These are phyloP conservation scores for Metroxylon sagu DNA, from an alignment of 176 grass and related monocot species.

Conservation along the genomic window DNA sequence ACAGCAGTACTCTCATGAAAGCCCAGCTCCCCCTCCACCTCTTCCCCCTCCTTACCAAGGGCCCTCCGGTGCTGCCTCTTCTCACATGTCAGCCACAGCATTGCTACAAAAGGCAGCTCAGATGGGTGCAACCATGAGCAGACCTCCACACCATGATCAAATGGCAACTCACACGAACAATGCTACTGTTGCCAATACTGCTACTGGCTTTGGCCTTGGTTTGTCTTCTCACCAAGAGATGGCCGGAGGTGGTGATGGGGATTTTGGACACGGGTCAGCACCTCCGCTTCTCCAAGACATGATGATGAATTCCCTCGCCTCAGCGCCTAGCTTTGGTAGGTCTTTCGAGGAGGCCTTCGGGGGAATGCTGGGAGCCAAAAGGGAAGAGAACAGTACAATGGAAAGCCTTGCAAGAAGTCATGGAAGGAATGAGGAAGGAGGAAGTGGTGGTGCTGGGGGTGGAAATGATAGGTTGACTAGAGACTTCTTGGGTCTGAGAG, in stretches of 20 bases:
- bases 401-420: conserved; percentile 12
- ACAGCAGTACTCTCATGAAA: conserved; percentile 31
- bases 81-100: conserved; percentile 98
- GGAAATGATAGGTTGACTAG: conserved; percentile 52
- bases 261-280: conserved; percentile 10
- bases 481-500: conserved; percentile 80
- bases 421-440: conserved; percentile 26
- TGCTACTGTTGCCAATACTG: neutral
- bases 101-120: conserved; percentile 92
- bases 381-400: neutral
- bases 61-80: conserved; percentile 22
- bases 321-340: conserved; percentile 3
- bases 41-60: neutral
- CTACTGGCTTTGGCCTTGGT: conserved; percentile 22
- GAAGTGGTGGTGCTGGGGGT: conserved; percentile 13
- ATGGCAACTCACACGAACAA: conserved; percentile 53
- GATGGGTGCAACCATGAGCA: conserved; percentile 85
- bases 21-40: neutral
- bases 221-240: conserved; percentile 19
- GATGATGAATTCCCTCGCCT: conserved; percentile 5
- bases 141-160: conserved; percentile 48
- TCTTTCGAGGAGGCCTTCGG: conserved; percentile 5
- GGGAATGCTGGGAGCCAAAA: conserved; percentile 10
- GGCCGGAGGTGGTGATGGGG: conserved; percentile 2
- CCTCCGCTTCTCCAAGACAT: conserved; percentile 29